These are phyloP conservation scores for Parascedosporium putredinis DNA, from an alignment of 2,329 filamentous ascomycete species.

Conservation along the genomic window DNA sequence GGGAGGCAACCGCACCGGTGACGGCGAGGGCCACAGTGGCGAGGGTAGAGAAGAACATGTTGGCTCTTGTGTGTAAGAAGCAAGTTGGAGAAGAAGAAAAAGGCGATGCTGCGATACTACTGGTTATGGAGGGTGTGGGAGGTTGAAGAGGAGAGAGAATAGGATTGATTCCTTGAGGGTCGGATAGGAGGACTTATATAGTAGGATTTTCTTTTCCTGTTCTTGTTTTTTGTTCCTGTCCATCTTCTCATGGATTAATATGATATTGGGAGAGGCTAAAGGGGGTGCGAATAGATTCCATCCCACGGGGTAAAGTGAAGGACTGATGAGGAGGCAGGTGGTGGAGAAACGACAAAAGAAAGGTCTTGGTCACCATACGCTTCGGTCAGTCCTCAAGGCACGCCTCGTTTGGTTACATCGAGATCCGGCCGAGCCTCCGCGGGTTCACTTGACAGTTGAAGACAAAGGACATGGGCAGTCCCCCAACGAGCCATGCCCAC, in stretches of 20 bases:
- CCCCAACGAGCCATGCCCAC: neutral
- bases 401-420: neutral
- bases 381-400: neutral
- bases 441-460: too few relatives aligned
- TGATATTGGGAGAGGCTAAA: too few relatives aligned
- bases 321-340: too few relatives aligned
- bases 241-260: neutral
- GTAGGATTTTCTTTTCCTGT: neutral
- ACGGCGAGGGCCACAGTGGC: constrained; percentile 5
- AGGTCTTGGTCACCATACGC: too few relatives aligned
- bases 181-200: neutral
- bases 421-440: neutral
- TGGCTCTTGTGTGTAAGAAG: neutral
- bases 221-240: neutral
- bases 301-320: too few relatives aligned
- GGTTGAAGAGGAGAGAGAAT: neutral
- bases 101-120: neutral
- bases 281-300: too few relatives aligned
- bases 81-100: neutral
- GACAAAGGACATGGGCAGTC: too few relatives aligned
- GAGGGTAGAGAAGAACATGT: constrained; percentile 3
- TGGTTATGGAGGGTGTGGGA: neutral
- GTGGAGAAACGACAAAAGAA: too few relatives aligned
- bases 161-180: neutral
- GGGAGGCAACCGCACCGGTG: constrained; percentile 2